Evolutionary conservation across 495 filamentous ascomycete species (phyloP).

Genomic region (Letharia columbiana): DNA sequence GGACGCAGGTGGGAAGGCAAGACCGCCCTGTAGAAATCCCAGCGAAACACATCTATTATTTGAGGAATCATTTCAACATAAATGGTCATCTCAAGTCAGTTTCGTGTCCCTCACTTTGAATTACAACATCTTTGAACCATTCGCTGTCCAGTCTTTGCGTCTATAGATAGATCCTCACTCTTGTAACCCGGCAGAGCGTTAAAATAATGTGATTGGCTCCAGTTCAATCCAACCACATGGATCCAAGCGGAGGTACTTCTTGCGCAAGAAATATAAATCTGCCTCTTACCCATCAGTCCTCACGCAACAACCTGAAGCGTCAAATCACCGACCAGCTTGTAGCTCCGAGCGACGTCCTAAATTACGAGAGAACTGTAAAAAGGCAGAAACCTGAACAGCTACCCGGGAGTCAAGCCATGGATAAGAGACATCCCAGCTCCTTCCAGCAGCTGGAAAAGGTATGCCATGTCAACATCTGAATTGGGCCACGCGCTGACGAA

Average conservation of each 20-base stretch:
- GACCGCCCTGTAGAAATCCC: constrained; percentile 2
- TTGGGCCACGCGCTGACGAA: constrained; percentile 19
- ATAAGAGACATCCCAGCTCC: constrained; percentile 81
- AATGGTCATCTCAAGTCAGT: background rate
- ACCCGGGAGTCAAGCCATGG: constrained; percentile 46
- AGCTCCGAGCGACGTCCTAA: constrained; percentile 14
- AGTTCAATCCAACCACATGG: constrained; percentile 10
- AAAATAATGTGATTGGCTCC: constrained; percentile 8
- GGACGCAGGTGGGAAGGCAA: constrained; percentile 11
- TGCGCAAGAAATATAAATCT: constrained; percentile 15
- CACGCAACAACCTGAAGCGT: constrained; percentile 1
- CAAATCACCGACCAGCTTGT: constrained; percentile 17
- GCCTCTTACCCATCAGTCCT: constrained; percentile 11
- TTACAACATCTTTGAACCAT: background rate
- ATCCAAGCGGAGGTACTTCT: constrained; percentile 10
- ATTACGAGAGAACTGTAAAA: constrained; percentile 8
- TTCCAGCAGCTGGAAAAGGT: constrained; percentile 98
- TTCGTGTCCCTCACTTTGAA: background rate
- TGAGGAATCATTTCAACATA: background rate
- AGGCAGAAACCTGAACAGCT: background rate
- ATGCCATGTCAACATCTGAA: constrained; percentile 14
- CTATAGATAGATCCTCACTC: constrained; percentile 17
- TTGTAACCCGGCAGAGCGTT: constrained; percentile 16
- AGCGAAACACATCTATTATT: background rate
- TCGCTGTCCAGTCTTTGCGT: background rate